Evolutionary conservation across 75 land plant species (phyloP).

Genomic region (Pinus taeda): DNA sequence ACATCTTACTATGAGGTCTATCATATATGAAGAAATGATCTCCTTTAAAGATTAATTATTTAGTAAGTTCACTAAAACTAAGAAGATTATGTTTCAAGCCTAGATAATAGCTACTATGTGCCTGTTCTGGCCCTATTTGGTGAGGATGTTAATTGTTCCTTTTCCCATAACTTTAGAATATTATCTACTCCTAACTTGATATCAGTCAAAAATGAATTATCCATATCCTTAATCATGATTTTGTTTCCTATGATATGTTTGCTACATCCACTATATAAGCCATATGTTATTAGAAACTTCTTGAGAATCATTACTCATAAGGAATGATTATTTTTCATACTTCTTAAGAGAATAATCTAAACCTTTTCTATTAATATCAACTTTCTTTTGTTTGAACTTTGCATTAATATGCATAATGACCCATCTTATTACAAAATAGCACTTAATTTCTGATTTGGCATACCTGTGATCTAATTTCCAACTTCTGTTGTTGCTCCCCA

Average conservation of each 20-base stretch:
- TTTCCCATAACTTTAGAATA: not conserved
- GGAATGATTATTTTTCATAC: not conserved
- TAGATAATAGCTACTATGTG: too few relatives aligned
- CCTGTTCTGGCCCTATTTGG: not conserved
- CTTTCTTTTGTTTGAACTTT: not conserved
- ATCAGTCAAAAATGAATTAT: not conserved
- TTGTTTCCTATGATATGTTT: not conserved
- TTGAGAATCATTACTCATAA: not conserved
- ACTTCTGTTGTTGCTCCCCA: too few relatives aligned
- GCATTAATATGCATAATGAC: too few relatives aligned
- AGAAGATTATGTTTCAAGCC: too few relatives aligned
- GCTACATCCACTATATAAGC: too few relatives aligned
- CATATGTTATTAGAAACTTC: not conserved
- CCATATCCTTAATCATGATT: not conserved
- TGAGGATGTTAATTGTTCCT: not conserved
- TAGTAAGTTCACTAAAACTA: too few relatives aligned
- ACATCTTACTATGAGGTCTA: too few relatives aligned
- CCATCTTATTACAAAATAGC: too few relatives aligned
- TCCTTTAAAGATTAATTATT: too few relatives aligned
- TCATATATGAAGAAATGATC: too few relatives aligned
- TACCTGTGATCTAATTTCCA: too few relatives aligned
- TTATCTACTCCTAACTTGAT: not conserved
- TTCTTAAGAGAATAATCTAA: not conserved
- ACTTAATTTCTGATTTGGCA: too few relatives aligned
- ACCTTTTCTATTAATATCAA: not conserved